Base-by-base conservation (phyloP, 768 basidiomycete genomes). In the Lyophyllum atratum region DNA sequence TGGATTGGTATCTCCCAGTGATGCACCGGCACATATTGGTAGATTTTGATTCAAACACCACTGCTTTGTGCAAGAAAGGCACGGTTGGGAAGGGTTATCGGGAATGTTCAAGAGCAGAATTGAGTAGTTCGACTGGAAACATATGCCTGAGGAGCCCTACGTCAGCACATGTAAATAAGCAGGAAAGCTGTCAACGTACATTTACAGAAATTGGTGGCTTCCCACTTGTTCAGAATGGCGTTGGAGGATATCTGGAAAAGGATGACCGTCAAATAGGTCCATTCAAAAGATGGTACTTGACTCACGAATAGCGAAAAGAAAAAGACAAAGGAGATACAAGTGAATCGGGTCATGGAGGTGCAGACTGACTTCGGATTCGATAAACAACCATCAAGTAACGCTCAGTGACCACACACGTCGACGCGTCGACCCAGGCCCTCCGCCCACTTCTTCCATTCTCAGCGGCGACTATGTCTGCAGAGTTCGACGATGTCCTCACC, bases 11-110 rank as follows among this genome's bases (percentile, higher is more conserved):
- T 94, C 91, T 24, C 94, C 95, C 51, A 95, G 74, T 49, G 83
- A 81, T 46, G 92, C 92, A 25, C 89, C 89, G 10, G 82, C 81
- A 69, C 92, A 96, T 43, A 93, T 95, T 15, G 81, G 76, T 34
- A 97, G 78, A 66, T 94, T 92, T 72, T 93, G 95, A 68, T 96
- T 92, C 54, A 95, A 77, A 74, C 95, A 97, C 91, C 95, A 97
- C 67, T 94, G 90, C 67, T 94, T 93, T 10, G 93, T 96, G 70
- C 95, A 97, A 5, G 92, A 90, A 24, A 94, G 79, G 71, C 95
- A 97, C 9, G 95, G 94, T 71, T 96, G 93, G 17, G 85, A 85
- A 1, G 92, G 90, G 65, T 90, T 88, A 68, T 93, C 87, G 28
- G 93, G 90, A 34, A 84, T 81, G 60, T 86, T 85, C 63, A 97